Evolutionary conservation across 176 grass and related monocot genomes (phyloP), one percentile per base, ranked within the genome.

Genomic region (Ananas comosus): DNA sequence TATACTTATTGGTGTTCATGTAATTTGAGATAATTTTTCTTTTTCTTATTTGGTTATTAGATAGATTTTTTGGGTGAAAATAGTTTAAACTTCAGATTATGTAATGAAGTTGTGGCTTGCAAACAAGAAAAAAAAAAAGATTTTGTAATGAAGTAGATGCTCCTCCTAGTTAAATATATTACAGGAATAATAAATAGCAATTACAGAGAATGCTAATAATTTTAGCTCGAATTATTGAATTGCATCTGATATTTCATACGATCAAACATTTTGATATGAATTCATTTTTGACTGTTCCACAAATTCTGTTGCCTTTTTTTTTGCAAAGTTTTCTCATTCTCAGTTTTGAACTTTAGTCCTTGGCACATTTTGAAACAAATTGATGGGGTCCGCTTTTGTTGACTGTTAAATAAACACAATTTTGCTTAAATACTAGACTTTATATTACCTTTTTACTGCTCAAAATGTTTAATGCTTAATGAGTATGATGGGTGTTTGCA

Each of bases 401-500:
- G 56, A 19, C 9, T 61, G 17, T 61, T 23, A 0, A 23, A 13
- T 0, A 61, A 18, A 18, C 56, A 42, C 33, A 42, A 42, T 42
- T 22, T 19, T 22, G 16, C 16, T 61, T 16, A 61, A 61, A 22
- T 61, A 61, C 4, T 7, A 42, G 4, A 7, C 33, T 10, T 61
- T 59, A 6, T 59, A 59, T 59, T 33, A 33, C 56, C 9, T 61
- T 61, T 61, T 61, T 1, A 61, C 17, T 61, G 13, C 56, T 18
- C 13, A n/a, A 61, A 61, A 10, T 22, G 10, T 18, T 61, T 42
- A 42, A 16, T 18, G 56, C 56, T 21, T 61, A 21, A 16, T 22
- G 56, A 61, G 10, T 61, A 19, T 10, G 56, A 61, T 61, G 56
- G 1, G 56, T 61, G 17, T 66, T 27, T 48, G 13, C 65, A 81